Evolutionary conservation across 192 early-diverging fungal species (phyloP).

Genomic region (Rhizophagus clarus): DNA sequence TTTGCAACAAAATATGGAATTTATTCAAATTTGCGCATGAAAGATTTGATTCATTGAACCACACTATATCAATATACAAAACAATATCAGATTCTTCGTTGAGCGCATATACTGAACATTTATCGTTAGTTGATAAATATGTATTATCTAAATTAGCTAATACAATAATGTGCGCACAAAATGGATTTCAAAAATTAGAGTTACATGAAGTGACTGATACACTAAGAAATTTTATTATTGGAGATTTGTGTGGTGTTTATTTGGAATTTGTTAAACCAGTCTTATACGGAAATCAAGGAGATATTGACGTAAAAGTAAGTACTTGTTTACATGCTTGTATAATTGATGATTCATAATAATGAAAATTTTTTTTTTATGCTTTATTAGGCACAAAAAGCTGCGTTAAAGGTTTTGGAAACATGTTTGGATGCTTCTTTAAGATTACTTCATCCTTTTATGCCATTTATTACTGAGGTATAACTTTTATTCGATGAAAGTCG

Average conservation of each 20-base stretch:
- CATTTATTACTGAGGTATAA: conserved; percentile 90
- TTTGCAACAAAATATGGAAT: conserved; percentile 98
- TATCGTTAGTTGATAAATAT: conserved; percentile 80
- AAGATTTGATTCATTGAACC: conserved; percentile 57
- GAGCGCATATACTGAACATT: neutral
- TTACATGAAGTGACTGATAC: conserved; percentile 79
- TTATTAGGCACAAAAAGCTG: conserved; percentile 45
- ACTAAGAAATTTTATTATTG: conserved; percentile 84
- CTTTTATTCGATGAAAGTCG: no score
- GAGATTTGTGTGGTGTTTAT: conserved; percentile 95
- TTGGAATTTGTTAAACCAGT: conserved; percentile 85
- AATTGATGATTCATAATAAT: neutral
- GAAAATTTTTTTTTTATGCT: conserved; percentile 24
- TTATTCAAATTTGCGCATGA: conserved; percentile 72
- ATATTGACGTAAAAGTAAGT: conserved; percentile 54
- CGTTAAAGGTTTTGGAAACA: conserved; percentile 58
- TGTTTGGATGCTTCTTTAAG: conserved; percentile 78
- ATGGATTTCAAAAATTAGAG: conserved; percentile 67
- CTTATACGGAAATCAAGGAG: conserved; percentile 61
- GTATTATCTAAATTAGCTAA: conserved; percentile 80
- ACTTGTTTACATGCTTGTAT: neutral
- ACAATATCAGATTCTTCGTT: conserved; percentile 18
- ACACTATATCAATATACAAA: conserved; percentile 28
- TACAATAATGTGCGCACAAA: conserved; percentile 66
- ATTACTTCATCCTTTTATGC: conserved; percentile 96